phyloP scores from a whole-genome alignment of 2,329 filamentous ascomycete species.

The Fusarium sp. region DNA sequence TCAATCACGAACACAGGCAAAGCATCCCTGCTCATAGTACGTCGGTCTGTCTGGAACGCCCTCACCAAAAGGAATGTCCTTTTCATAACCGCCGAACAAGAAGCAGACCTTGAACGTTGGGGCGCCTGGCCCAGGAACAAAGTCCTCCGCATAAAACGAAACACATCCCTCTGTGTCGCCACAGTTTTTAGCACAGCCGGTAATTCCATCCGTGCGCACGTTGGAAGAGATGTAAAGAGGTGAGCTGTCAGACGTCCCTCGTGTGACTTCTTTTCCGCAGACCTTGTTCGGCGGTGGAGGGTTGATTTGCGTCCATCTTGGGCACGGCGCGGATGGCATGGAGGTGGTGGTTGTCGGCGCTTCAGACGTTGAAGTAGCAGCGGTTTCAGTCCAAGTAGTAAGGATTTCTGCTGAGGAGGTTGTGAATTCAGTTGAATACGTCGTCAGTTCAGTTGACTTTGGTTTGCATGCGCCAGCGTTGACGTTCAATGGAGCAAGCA shows the following conservation, averaged over 20 bases:
- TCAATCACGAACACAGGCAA: slow-evolving; percentile 2
- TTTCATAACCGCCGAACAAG: not conserved
- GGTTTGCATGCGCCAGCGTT: slow-evolving; percentile 11
- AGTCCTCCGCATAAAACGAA: slow-evolving; percentile 6
- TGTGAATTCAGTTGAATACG: not conserved
- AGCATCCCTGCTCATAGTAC: slow-evolving; percentile 6
- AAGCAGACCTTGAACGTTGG: not conserved
- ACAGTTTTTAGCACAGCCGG: slow-evolving; percentile 5
- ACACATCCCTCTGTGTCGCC: not conserved
- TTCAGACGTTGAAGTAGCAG: not conserved
- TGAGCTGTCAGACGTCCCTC: not conserved
- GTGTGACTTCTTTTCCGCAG: not conserved
- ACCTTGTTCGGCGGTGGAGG: slow-evolving; percentile 1
- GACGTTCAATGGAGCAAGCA: not conserved
- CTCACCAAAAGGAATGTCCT: not conserved
- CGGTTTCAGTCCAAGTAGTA: not conserved
- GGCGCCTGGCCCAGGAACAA: not conserved
- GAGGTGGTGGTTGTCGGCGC: not conserved
- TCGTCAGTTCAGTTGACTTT: not conserved
- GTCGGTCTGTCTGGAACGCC: rapidly evolving
- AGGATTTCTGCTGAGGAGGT: not conserved
- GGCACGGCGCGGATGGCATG: not conserved
- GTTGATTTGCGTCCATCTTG: not conserved
- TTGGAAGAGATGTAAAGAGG: not conserved
- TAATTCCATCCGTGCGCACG: not conserved